These are phyloP conservation scores for Nakazawaea ernobii DNA, from an alignment of 805 yeast species.

Conservation along the genomic window DNA sequence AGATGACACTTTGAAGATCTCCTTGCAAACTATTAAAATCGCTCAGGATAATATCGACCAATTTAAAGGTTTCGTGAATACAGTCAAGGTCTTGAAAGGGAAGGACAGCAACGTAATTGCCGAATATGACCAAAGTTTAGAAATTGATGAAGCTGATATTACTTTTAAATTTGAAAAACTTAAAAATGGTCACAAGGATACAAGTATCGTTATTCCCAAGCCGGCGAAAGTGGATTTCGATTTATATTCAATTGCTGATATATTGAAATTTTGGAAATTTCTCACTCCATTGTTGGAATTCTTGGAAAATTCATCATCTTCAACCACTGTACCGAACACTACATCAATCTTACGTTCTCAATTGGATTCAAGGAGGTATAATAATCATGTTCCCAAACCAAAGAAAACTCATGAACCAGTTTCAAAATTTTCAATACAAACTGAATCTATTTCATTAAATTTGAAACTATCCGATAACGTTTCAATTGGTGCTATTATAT, in stretches of 20 bases:
- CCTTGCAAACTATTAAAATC: conserved; percentile 27
- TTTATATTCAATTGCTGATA: neutral
- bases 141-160: conserved; percentile 36
- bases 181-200: conserved; percentile 18
- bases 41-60: conserved; percentile 37
- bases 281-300: conserved; percentile 14
- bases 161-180: conserved; percentile 39
- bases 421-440: conserved; percentile 31
- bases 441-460: conserved; percentile 28
- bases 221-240: conserved; percentile 23
- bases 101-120: conserved; percentile 21
- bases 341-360: neutral
- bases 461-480: conserved; percentile 17
- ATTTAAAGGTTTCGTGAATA: conserved; percentile 43
- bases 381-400: neutral
- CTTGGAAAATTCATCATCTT: neutral
- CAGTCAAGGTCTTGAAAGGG: conserved; percentile 22
- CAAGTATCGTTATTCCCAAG: conserved; percentile 40
- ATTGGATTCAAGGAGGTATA: conserved; percentile 3
- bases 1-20: conserved; percentile 23
- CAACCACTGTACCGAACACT: neutral
- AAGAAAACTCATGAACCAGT: neutral
- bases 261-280: conserved; percentile 10
- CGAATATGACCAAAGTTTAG: conserved; percentile 16
- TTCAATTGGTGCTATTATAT: conserved; percentile 23